Conservation (phyloP, 352 stramenopile species). For the Lagenidium giganteum region DNA sequence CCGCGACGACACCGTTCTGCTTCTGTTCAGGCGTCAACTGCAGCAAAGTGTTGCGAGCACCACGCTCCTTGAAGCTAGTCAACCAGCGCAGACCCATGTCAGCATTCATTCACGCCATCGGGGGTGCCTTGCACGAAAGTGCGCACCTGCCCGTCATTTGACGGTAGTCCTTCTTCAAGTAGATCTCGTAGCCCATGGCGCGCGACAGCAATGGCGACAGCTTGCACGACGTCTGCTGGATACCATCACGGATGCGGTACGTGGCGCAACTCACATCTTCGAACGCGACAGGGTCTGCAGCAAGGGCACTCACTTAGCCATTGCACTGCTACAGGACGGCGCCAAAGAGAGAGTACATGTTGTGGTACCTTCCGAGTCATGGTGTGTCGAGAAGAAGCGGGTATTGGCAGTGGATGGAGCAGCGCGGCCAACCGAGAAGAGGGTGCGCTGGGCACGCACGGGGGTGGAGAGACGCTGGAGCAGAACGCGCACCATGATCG, state of each 20-base stretch:
- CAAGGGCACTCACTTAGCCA: too few relatives aligned
- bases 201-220: conserved; percentile 89
- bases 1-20: conserved; percentile 74
- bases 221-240: conserved; percentile 83
- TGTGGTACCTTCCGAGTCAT: too few relatives aligned
- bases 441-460: too few relatives aligned
- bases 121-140: too few relatives aligned
- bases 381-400: conserved; percentile 16
- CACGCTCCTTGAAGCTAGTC: conserved; percentile 98
- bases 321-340: too few relatives aligned
- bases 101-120: too few relatives aligned
- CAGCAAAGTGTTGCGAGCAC: conserved; percentile 92
- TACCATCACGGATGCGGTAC: conserved; percentile 86
- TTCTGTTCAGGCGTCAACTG: conserved; percentile 78
- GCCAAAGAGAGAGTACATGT: too few relatives aligned
- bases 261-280: conserved; percentile 90
- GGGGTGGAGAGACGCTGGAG: too few relatives aligned
- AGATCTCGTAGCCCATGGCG: conserved; percentile 86
- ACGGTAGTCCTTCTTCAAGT: conserved; percentile 94
- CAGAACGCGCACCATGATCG: too few relatives aligned
- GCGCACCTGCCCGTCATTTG: conserved; percentile 72
- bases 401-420: too few relatives aligned
- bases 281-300: conserved; percentile 75
- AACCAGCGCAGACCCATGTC: too few relatives aligned
- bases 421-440: too few relatives aligned